Conservation (phyloP, 2,329 filamentous ascomycete genomes). For the Dothideomycetidae sp. region DNA sequence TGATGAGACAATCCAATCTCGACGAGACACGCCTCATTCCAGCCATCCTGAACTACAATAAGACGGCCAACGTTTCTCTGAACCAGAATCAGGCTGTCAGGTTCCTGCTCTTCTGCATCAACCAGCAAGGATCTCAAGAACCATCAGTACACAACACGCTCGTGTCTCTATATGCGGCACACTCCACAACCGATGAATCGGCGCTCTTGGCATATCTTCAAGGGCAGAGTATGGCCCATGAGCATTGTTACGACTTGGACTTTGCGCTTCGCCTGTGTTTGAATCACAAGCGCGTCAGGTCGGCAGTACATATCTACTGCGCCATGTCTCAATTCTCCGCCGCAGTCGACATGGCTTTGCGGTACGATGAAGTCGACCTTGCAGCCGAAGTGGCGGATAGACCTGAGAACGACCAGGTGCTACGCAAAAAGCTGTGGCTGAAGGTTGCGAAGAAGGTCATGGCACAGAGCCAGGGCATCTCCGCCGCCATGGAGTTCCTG, state of each 20-base stretch:
- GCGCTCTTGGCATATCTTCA: constrained; percentile 80
- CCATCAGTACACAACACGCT: constrained; percentile 93
- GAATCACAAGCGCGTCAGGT: constrained; percentile 80
- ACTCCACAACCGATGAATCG: constrained; percentile 68
- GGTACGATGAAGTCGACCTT: constrained; percentile 78
- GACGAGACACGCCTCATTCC: constrained; percentile 82
- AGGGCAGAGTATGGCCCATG: constrained; percentile 58
- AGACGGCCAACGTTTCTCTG: constrained; percentile 52
- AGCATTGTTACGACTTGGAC: constrained; percentile 82
- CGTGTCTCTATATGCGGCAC: constrained; percentile 86
- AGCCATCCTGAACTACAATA: constrained; percentile 86
- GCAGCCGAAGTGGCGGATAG: constrained; percentile 81
- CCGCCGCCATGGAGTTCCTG: constrained; percentile 73
- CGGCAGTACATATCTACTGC: constrained; percentile 93
- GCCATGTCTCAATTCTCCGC: constrained; percentile 90
- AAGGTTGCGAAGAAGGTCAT: constrained; percentile 92
- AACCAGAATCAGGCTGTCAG: constrained; percentile 71
- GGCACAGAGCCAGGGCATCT: constrained; percentile 72
- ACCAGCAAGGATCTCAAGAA: constrained; percentile 64
- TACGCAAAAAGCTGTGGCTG: constrained; percentile 91
- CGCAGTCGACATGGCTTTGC: constrained; percentile 81
- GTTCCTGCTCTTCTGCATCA: constrained; percentile 87
- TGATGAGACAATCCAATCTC: constrained; percentile 81
- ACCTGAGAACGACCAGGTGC: constrained; percentile 54
- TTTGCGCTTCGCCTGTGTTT: constrained; percentile 94